These are phyloP conservation scores for Leucogyrophana mollusca DNA, from an alignment of 768 basidiomycete species.

Conservation along the genomic window DNA sequence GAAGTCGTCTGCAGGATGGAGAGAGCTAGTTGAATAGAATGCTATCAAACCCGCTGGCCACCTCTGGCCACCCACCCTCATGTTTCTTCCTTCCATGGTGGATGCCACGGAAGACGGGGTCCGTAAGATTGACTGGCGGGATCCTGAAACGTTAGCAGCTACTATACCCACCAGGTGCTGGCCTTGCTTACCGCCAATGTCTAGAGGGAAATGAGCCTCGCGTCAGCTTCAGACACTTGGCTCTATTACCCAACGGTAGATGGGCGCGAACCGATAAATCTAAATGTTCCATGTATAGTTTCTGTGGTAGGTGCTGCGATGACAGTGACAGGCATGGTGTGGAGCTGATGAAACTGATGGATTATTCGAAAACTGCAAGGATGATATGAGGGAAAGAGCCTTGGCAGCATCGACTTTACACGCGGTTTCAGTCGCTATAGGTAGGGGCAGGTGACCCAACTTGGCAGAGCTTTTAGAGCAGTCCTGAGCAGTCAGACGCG, in stretches of 20 bases:
- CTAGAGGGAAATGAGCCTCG: constrained; percentile 21
- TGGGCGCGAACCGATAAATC: constrained; percentile 33
- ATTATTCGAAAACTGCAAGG: no score
- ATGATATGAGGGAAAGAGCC: no score
- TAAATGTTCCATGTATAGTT: constrained; percentile 15
- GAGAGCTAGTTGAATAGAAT: not conserved
- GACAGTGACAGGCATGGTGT: constrained; percentile 24
- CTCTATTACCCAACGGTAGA: not conserved
- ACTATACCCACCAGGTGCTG: not conserved
- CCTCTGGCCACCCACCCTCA: constrained; percentile 36
- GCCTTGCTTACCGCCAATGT: constrained; percentile 36
- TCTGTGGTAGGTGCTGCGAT: constrained; percentile 14
- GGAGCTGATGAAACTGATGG: no score
- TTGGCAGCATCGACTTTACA: no score
- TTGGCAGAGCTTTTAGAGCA: no score
- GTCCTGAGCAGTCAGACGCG: no score
- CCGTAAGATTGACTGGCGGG: constrained; percentile 49
- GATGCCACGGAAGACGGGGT: constrained; percentile 54
- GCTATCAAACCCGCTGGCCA: not conserved
- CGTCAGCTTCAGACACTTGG: no score
- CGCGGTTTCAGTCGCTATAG: no score
- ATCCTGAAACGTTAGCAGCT: not conserved
- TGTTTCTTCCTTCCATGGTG: constrained; percentile 52
- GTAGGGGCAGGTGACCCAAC: no score
- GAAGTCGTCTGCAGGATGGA: constrained; percentile 54